Base-by-base conservation (phyloP, 371 early-diverging fungal genomes). In the Mortierella sp. region DNA sequence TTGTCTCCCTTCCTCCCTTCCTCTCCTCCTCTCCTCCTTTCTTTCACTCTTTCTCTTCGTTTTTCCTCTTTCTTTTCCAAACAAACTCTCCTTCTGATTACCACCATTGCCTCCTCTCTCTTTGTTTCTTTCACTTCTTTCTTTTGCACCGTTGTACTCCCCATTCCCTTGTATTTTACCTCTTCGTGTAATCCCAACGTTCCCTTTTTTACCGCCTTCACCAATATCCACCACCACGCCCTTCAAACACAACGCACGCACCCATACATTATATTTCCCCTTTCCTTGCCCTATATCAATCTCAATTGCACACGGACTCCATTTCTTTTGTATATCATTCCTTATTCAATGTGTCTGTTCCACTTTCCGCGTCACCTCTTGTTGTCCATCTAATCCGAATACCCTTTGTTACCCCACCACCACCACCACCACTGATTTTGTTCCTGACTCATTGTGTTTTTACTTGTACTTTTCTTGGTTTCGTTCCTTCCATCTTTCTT, bases 231-330 rank as follows among this genome's bases (percentile, higher is more conserved):
- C 38, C 18, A 63, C 32, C 29, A 0, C 7, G 5, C 21, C 68
- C 32, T 35, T 63, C 18, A 35, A 68, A 35, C 21, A 38, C 38
- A 21, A 38, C 68, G 68, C 41, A 68, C 68, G 68, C 68, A 68
- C 68, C 68, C 38, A 32, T 60, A 60, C 8, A 32, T 32, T 32
- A 5, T 0, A 49, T 49, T 49, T 16, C 49, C 49, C 49, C 18
- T 2, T 16, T 4, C 49, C 18, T 49, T 49, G 3, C 4, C 35
- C 14, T 7, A 27, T 11, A 56, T 12, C 4, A n/a, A 27, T 41
- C 56, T 41, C 68, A 68, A 38, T 68, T 68, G 68, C 68, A 68
- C 68, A 68, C 68, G 68, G 68, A 68, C 68, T 68, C 1, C 35
- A 3, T 65, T 38, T 56, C 11, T 27, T 58, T 27, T 24, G 21